A percentile compares a stretch with the other conserved stretches of the same genome.
These are phyloP conservation scores for Paraconiothyrium brasiliense DNA, from an alignment of 2,329 filamentous ascomycete species.

Conservation along the genomic window DNA sequence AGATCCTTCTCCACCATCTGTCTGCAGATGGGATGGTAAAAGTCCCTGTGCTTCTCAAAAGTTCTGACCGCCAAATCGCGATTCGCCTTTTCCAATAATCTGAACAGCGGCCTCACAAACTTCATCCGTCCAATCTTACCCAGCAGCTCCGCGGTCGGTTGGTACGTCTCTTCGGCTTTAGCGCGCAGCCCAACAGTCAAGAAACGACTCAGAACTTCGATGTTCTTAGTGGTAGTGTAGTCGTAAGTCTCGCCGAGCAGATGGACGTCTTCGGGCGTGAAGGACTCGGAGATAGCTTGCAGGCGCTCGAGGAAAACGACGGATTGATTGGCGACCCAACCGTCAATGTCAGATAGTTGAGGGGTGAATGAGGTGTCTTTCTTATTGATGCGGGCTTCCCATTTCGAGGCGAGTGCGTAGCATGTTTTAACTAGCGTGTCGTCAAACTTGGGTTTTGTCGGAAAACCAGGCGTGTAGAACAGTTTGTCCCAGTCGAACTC, in stretches of 20 bases:
- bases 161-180: conserved; percentile 73
- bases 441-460: conserved; percentile 90
- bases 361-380: conserved; percentile 64
- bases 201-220: conserved; percentile 84
- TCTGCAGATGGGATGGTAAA: conserved; percentile 92
- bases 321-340: conserved; percentile 85
- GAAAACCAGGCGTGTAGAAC: conserved; percentile 88
- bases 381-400: conserved; percentile 66
- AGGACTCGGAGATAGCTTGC: conserved; percentile 70
- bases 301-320: conserved; percentile 89
- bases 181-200: conserved; percentile 81
- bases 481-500: conserved; percentile 88
- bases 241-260: conserved; percentile 79
- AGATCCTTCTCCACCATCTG: conserved; percentile 86
- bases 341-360: conserved; percentile 71
- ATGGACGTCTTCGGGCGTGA: conserved; percentile 72
- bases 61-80: conserved; percentile 78
- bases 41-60: conserved; percentile 86
- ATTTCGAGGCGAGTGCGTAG: conserved; percentile 82
- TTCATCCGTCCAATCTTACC: conserved; percentile 94
- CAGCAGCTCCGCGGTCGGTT: conserved; percentile 77
- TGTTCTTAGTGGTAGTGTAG: conserved; percentile 71
- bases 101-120: conserved; percentile 88
- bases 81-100: conserved; percentile 78
- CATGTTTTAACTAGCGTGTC: conserved; percentile 86